Conservation (phyloP, 2,329 filamentous ascomycete species). For the Albophoma yamanashiensis region DNA sequence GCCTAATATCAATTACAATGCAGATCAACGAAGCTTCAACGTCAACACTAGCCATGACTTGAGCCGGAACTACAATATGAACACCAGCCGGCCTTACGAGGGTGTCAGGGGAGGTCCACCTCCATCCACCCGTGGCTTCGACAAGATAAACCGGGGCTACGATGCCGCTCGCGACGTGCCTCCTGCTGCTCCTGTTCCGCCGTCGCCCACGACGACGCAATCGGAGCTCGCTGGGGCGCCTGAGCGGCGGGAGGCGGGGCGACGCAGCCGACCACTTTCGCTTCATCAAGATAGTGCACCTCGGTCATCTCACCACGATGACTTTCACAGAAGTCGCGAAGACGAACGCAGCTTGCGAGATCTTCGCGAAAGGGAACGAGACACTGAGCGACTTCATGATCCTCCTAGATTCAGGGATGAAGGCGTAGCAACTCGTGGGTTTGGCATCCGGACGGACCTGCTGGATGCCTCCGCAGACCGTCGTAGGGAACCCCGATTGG, state of each 20-base stretch:
- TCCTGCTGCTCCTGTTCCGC: constrained; percentile 28
- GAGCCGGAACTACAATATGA: constrained; percentile 28
- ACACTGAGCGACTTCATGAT: constrained; percentile 19
- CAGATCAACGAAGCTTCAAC: constrained; percentile 34
- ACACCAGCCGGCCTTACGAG: constrained; percentile 25
- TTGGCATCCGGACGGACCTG: constrained; percentile 37
- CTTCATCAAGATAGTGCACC: constrained; percentile 40
- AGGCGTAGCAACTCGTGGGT: constrained; percentile 34
- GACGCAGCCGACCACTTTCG: constrained; percentile 34
- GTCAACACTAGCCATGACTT: constrained; percentile 33
- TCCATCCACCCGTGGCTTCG: constrained; percentile 59
- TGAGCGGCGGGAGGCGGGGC: constrained; percentile 10
- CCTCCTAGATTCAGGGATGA: constrained; percentile 33
- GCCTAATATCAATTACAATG: constrained; percentile 41
- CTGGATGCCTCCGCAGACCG: constrained; percentile 25
- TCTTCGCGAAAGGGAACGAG: constrained; percentile 26
- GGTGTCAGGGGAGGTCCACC: constrained; percentile 42
- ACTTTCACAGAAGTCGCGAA: constrained; percentile 37
- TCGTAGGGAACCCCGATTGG: constrained; percentile 17
- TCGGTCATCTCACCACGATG: constrained; percentile 32
- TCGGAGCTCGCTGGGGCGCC: constrained; percentile 6
- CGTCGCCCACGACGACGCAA: constrained; percentile 18
- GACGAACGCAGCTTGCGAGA: constrained; percentile 34
- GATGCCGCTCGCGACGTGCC: constrained; percentile 33
- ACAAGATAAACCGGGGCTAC: constrained; percentile 51